Percentiles rank a stretch among this genome's conserved stretches.
These are phyloP conservation scores for Bisporella sp. DNA, from an alignment of 2,329 filamentous ascomycete genomes.

Conservation along the genomic window DNA sequence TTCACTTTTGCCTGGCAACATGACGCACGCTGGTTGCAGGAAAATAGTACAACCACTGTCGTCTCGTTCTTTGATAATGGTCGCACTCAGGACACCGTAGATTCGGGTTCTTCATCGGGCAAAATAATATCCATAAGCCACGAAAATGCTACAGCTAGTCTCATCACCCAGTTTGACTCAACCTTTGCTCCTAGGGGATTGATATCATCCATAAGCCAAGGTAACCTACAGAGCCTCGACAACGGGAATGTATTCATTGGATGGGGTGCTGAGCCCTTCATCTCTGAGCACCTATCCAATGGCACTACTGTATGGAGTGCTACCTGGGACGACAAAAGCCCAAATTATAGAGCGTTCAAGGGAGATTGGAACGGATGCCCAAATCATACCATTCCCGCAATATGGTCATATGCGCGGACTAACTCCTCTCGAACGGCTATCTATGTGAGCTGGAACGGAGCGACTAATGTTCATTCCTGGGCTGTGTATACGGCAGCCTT, in stretches of 20 bases:
- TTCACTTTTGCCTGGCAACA: slow-evolving; percentile 1
- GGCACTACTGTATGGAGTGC: not conserved
- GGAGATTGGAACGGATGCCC: not conserved
- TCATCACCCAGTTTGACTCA: not conserved
- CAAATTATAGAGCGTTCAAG: slow-evolving; percentile 2
- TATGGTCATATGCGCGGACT: not conserved
- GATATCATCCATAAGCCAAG: not conserved
- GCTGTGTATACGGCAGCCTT: no score
- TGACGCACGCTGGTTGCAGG: not conserved
- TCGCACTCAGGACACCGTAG: not conserved
- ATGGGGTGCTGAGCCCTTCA: not conserved
- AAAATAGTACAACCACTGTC: not conserved
- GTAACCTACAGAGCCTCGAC: not conserved
- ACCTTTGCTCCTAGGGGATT: not conserved
- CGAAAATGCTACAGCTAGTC: not conserved
- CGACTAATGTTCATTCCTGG: no score
- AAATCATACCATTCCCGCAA: not conserved
- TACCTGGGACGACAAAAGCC: not conserved
- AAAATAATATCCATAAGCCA: not conserved
- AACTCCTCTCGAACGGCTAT: no score
- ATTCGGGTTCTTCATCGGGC: not conserved
- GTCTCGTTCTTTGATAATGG: slow-evolving; percentile 2
- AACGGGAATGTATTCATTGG: slow-evolving; percentile 1
- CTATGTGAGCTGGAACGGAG: no score
- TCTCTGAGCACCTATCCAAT: not conserved